These are phyloP conservation scores for Fusarium circinatum DNA, from an alignment of 2,329 filamentous ascomycete species.

Conservation along the genomic window DNA sequence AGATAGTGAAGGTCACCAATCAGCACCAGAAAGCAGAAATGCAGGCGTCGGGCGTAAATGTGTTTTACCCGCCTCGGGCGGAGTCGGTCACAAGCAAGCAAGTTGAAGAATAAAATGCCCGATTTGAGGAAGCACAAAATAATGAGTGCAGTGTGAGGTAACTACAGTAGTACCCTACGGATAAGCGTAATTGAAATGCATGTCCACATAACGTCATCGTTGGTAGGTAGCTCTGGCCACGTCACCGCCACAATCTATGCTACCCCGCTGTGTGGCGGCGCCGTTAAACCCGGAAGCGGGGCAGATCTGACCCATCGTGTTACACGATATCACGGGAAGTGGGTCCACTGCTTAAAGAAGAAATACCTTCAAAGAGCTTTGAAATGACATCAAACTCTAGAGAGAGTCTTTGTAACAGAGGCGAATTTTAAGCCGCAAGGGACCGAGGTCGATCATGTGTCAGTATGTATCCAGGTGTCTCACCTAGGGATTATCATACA, in stretches of 20 bases:
- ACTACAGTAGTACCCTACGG: neutral
- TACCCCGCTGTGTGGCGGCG: constrained; percentile 32
- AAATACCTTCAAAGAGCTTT: neutral
- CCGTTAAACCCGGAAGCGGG: neutral
- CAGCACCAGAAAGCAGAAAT: neutral
- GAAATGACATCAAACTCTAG: constrained; percentile 1
- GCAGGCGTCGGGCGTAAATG: constrained; percentile 1
- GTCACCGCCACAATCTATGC: constrained; percentile 31
- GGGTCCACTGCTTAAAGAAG: neutral
- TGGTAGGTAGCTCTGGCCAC: constrained; percentile 1
- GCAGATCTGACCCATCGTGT: neutral
- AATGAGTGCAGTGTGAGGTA: constrained; percentile 6
- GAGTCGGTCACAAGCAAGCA: neutral
- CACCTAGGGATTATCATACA: neutral
- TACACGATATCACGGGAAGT: neutral
- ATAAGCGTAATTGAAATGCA: neutral
- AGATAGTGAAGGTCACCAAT: constrained; percentile 11
- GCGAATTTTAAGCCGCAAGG: constrained; percentile 18
- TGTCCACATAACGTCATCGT: neutral
- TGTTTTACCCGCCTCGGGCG: neutral
- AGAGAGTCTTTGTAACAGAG: neutral
- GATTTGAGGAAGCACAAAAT: neutral
- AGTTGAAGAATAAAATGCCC: neutral
- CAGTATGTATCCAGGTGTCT: neutral
- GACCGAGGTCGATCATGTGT: neutral